These are phyloP conservation scores for Chlorella sorokiniana DNA, from an alignment of 139 green algal genomes.

Conservation along the genomic window DNA sequence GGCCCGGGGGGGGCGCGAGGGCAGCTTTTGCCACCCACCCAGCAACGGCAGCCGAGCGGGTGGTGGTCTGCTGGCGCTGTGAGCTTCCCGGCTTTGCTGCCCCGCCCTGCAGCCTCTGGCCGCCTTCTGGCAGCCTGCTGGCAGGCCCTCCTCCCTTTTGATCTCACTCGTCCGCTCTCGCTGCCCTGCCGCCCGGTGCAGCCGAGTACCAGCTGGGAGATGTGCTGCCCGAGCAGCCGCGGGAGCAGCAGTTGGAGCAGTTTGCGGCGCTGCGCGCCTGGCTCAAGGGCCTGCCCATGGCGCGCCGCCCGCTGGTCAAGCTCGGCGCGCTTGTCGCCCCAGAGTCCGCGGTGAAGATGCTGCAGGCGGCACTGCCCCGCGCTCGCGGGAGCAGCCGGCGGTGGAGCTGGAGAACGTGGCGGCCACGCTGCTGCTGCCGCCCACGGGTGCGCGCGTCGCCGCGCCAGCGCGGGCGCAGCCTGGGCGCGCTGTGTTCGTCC, in stretches of 20 bases:
- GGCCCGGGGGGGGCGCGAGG: not conserved
- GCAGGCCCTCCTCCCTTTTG: not conserved
- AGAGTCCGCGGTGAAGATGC: constrained; percentile 73
- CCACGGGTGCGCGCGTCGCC: constrained; percentile 27
- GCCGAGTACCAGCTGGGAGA: constrained; percentile 39
- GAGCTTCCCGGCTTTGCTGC: too few species aligned
- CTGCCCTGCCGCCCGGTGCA: not conserved
- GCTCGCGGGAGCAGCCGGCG: not conserved
- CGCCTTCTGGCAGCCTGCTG: too few species aligned
- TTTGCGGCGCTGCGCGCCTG: constrained; percentile 56
- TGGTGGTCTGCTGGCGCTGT: too few species aligned
- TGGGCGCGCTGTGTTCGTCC: not conserved
- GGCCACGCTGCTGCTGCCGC: constrained; percentile 77
- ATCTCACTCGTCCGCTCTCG: not conserved
- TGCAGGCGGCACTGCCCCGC: constrained; percentile 63
- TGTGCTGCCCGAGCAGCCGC: constrained; percentile 40
- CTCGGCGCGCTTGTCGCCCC: constrained; percentile 57
- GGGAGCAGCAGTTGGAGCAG: constrained; percentile 42
- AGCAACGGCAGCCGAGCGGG: too few species aligned
- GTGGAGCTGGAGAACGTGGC: constrained; percentile 81
- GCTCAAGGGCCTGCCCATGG: constrained; percentile 70
- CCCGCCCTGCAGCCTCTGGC: too few species aligned
- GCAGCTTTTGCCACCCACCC: too few species aligned
- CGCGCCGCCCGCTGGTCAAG: constrained; percentile 78
- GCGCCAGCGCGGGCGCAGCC: not conserved